Evolutionary conservation across 768 basidiomycete genomes (phyloP), one percentile per base, ranked within the genome.

Genomic region (Podaxis mareebaensis): DNA sequence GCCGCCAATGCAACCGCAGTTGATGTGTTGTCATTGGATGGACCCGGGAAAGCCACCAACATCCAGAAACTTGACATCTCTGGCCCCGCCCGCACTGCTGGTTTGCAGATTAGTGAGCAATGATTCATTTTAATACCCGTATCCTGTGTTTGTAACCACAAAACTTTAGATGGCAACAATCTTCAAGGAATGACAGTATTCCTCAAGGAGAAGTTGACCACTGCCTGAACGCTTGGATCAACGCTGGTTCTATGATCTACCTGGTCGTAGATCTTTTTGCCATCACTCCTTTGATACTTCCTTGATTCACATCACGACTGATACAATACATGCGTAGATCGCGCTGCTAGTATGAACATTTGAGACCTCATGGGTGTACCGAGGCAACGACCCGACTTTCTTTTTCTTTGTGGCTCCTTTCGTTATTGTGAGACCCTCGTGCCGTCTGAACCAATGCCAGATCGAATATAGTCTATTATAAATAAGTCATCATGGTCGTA

Each of bases 131-230:
- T 3, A 22, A 61, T 10, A 10, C 56, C n/a, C n/a, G 17, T 61
- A 24, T 11, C 44, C 11, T 38, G 10, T 48, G 36, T 44, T 28
- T 49, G 58, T 22, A n/a, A 57, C 12, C 39, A 30, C 20, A 42
- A 13, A 26, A 26, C 48, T 44, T 26, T 54, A 76, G 75, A 69
- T 68, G 67, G 69, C 10, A 67, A 68, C 66, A 77, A 77, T 64
- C 65, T 78, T 44, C 76, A 78, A 65, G 77, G 77, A 46, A 75
- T 76, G 75, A 71, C 77, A 4, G 67, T 71, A 22, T 78, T 75
- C 66, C 57, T 73, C 64, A 67, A 59, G 42, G 67, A 70, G 52
- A 64, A 64, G 49, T n/a, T 1, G 49, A 20, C 49, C 22, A 17
- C 49, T 51, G 20, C 49, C 22, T 51, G 49, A 20, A n/a, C 48